Conservation (phyloP, 352 stramenopile genomes). For the Globisporangium alternatum region DNA sequence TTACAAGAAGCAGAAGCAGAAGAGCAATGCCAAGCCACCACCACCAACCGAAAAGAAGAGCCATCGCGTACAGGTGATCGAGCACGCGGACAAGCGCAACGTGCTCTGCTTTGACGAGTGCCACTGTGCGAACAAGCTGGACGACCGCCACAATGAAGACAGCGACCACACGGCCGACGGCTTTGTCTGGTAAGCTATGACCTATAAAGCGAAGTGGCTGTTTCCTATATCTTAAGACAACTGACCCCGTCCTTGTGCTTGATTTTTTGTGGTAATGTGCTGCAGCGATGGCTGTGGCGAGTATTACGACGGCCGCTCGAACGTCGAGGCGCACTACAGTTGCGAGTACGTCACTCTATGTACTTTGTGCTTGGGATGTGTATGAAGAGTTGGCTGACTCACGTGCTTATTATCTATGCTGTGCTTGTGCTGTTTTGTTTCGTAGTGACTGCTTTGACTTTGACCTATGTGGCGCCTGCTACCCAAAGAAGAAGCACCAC, state of each 20-base stretch:
- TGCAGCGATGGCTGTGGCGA: slow-evolving; percentile 12
- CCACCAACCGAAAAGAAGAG: not conserved
- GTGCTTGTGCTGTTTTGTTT: slow-evolving; percentile 1
- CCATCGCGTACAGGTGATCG: slow-evolving; percentile 17
- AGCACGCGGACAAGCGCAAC: slow-evolving; percentile 24
- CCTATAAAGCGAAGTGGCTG: not conserved
- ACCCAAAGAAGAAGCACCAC: not conserved
- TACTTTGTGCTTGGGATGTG: not conserved
- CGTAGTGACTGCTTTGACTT: slow-evolving; percentile 37
- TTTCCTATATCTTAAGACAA: not conserved
- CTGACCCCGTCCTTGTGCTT: not conserved
- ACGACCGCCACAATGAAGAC: slow-evolving; percentile 16
- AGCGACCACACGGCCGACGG: not conserved
- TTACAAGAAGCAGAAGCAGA: slow-evolving; percentile 12
- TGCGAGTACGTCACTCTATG: slow-evolving; percentile 16
- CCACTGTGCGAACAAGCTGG: slow-evolving; percentile 20
- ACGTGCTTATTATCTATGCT: not conserved
- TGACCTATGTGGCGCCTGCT: slow-evolving; percentile 27
- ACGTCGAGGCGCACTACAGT: slow-evolving; percentile 13
- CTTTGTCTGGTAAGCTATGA: slow-evolving; percentile 18
- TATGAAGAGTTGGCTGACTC: not conserved
- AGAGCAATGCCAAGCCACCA: not conserved
- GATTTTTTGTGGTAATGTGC: not conserved
- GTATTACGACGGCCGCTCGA: not conserved
- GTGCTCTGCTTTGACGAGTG: slow-evolving; percentile 39